Evolutionary conservation across 2,329 filamentous ascomycete species (phyloP).

Genomic region (Albophoma yamanashiensis): DNA sequence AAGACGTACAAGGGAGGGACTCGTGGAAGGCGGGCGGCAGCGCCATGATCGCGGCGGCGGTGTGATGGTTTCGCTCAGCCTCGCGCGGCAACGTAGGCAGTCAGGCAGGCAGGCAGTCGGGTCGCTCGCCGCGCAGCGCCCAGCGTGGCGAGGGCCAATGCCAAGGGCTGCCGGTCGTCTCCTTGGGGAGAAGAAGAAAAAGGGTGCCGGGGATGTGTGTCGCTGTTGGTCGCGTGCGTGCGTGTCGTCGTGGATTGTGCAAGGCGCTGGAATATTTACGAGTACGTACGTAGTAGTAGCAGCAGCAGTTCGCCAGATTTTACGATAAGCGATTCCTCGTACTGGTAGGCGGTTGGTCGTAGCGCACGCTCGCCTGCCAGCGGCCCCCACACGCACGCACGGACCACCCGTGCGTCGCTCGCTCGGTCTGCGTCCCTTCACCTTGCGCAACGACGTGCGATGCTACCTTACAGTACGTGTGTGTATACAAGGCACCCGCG

Average conservation of each 20-base stretch:
- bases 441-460: not conserved
- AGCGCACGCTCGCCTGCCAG: too few species aligned
- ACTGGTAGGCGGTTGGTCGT: too few species aligned
- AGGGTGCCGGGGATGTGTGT: not conserved
- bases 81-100: not conserved
- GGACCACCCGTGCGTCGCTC: not conserved
- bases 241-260: not conserved
- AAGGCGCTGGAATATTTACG: not conserved
- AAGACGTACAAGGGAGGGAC: constrained; percentile 66
- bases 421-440: not conserved
- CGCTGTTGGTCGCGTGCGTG: too few species aligned
- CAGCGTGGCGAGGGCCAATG: not conserved
- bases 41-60: constrained; percentile 9
- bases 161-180: not conserved
- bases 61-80: not conserved
- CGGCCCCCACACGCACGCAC: not conserved
- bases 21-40: constrained; percentile 48
- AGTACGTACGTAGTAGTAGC: not conserved
- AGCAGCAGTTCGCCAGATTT: not conserved
- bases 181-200: not conserved
- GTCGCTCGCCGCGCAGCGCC: not conserved
- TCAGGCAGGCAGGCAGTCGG: too few species aligned
- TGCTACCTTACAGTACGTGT: too few species aligned
- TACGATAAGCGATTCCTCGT: not conserved
- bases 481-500: too few species aligned